Evolutionary conservation across 179 eudicot genomes (phyloP).

Genomic region (Gypsophila paniculata): DNA sequence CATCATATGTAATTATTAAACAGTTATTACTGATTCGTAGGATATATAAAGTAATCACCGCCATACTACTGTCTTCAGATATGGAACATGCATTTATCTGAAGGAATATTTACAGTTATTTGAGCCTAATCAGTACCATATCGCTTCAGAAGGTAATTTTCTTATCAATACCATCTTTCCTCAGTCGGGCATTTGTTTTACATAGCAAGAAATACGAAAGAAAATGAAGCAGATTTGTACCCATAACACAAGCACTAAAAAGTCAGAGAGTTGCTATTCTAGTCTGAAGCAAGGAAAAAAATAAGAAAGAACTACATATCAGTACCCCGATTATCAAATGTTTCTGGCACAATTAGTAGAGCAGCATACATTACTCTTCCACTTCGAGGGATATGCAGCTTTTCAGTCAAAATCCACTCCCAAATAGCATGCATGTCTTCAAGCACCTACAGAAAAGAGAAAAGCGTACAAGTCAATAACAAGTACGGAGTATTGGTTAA

Average conservation of each 20-base stretch:
- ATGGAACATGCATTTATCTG: not conserved
- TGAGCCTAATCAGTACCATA: not conserved
- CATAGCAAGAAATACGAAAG: not conserved
- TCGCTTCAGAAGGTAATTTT: not conserved
- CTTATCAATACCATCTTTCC: not conserved
- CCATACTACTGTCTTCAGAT: not conserved
- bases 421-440: conserved; percentile 87
- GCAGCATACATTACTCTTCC: conserved; percentile 75
- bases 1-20: not conserved
- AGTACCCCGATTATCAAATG: conserved; percentile 87
- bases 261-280: not conserved
- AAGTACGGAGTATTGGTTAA: not conserved
- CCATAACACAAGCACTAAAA: not conserved
- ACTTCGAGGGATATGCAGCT: conserved; percentile 58
- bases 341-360: conserved; percentile 84
- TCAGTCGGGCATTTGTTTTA: not conserved
- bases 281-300: conserved; percentile 12
- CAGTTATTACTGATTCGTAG: not conserved
- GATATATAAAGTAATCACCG: conserved; percentile 1
- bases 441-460: conserved; percentile 47
- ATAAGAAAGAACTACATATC: conserved; percentile 3
- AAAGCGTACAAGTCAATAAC: not conserved
- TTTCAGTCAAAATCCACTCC: conserved; percentile 92
- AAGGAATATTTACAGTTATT: not conserved
- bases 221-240: not conserved